These are phyloP conservation scores for Rhynchospora pubera DNA, from an alignment of 176 grass and related monocot genomes.

Conservation along the genomic window DNA sequence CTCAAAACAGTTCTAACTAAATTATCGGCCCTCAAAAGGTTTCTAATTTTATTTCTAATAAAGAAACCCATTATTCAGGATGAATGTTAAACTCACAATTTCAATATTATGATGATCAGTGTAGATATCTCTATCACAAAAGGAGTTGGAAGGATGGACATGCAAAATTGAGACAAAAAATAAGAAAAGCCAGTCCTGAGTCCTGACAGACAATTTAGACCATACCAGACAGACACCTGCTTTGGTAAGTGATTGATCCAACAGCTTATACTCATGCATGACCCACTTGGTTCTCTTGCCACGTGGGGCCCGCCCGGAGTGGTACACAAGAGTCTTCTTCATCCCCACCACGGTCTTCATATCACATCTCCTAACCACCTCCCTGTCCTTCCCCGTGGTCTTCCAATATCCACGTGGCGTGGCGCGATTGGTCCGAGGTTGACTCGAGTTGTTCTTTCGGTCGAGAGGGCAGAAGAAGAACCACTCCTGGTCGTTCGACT, in stretches of 20 bases:
- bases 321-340: conserved; percentile 97
- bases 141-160: not conserved
- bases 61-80: not conserved
- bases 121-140: not conserved
- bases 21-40: not conserved
- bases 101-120: not conserved
- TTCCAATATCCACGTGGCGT: conserved; percentile 82
- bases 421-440: conserved; percentile 70
- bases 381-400: conserved; percentile 91
- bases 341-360: conserved; percentile 43
- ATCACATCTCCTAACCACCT: conserved; percentile 39
- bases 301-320: conserved; percentile 64
- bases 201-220: not conserved
- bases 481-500: conserved; percentile 79
- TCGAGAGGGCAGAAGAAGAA: conserved; percentile 88
- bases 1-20: not conserved
- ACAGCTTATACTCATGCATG: conserved; percentile 83
- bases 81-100: not conserved
- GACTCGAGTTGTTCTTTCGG: conserved; percentile 42
- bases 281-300: conserved; percentile 82
- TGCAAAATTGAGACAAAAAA: not conserved
- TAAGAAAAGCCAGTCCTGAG: too few species aligned
- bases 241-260: conserved; percentile 1
- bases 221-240: conserved; percentile 5
- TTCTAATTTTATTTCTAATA: not conserved